These are phyloP conservation scores for Lasiosphaeriaceae sp. DNA, from an alignment of 495 filamentous ascomycete genomes.

Conservation along the genomic window DNA sequence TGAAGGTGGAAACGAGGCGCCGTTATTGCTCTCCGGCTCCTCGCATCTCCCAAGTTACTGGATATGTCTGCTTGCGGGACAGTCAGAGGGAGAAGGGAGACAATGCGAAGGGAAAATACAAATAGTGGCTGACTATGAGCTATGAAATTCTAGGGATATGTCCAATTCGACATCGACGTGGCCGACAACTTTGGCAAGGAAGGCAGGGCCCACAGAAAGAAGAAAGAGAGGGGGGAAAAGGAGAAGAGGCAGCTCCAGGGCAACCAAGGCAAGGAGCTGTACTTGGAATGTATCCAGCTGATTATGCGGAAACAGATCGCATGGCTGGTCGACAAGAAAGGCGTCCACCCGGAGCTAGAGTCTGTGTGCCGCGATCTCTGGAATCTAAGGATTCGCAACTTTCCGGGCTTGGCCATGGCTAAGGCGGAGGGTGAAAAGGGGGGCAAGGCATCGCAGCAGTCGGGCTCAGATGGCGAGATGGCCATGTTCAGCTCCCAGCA, in stretches of 20 bases:
- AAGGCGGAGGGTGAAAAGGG: conserved; percentile 7
- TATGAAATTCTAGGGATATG: conserved; percentile 30
- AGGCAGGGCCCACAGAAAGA: conserved; percentile 45
- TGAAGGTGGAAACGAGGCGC: too few species aligned
- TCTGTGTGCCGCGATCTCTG: conserved; percentile 50
- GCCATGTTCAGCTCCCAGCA: conserved; percentile 41
- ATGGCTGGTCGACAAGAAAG: conserved; percentile 42
- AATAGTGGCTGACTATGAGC: too few species aligned
- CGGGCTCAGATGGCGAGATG: conserved; percentile 10
- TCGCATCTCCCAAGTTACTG: too few species aligned
- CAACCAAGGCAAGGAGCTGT: conserved; percentile 66
- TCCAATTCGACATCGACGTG: conserved; percentile 62
- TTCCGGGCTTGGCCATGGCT: conserved; percentile 27
- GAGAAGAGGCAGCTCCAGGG: conserved; percentile 59
- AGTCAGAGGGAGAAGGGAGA: too few species aligned
- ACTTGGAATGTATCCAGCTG: conserved; percentile 79
- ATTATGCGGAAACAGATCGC: conserved; percentile 46
- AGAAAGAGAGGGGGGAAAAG: conserved; percentile 50
- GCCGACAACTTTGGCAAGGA: conserved; percentile 68
- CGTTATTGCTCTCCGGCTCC: too few species aligned
- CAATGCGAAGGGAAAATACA: too few species aligned
- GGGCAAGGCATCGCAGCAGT: background rate
- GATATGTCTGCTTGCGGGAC: too few species aligned
- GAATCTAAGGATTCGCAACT: conserved; percentile 40
- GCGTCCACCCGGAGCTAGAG: conserved; percentile 43